phyloP scores from a whole-genome alignment of 495 filamentous ascomycete genomes.

The Neurospora sp. region DNA sequence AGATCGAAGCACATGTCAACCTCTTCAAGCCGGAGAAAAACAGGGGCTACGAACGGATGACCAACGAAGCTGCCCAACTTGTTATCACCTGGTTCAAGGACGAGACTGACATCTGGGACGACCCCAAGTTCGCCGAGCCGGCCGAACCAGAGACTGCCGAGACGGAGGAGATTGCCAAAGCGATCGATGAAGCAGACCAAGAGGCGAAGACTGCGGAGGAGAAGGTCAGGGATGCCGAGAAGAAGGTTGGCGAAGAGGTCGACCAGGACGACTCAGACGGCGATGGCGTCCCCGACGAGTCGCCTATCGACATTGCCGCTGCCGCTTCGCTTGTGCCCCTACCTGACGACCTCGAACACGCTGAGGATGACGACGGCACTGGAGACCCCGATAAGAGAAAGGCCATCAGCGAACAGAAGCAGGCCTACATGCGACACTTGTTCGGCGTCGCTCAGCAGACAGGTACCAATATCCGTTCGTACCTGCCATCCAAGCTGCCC shows the following conservation, averaged over 20 bases:
- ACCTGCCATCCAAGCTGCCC: conserved; percentile 33
- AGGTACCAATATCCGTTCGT: conserved; percentile 27
- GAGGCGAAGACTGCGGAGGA: conserved; percentile 6
- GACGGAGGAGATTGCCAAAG: conserved; percentile 27
- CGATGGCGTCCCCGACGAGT: conserved; percentile 26
- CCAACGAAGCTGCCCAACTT: conserved; percentile 51
- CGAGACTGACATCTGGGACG: conserved; percentile 32
- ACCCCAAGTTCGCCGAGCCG: conserved; percentile 27
- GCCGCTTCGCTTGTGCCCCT: conserved; percentile 34
- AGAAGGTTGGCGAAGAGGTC: conserved; percentile 1
- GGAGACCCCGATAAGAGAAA: conserved; percentile 5
- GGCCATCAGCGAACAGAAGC: conserved; percentile 15
- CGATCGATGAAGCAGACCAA: conserved; percentile 22
- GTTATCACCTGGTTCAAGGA: conserved; percentile 44
- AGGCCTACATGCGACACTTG: conserved; percentile 36
- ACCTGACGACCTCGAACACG: conserved; percentile 26
- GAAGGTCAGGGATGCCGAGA: neutral
- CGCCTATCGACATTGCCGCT: conserved; percentile 37
- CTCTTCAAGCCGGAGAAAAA: conserved; percentile 78
- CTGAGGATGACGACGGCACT: conserved; percentile 2
- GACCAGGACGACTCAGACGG: conserved; percentile 8
- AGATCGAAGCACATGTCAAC: conserved; percentile 70
- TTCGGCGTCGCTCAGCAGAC: conserved; percentile 36
- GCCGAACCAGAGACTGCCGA: conserved; percentile 23
- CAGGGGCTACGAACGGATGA: conserved; percentile 61